Evolutionary conservation across 164 flowering plant species (phyloP).

Genomic region (Magnolia kwangsiensis): DNA sequence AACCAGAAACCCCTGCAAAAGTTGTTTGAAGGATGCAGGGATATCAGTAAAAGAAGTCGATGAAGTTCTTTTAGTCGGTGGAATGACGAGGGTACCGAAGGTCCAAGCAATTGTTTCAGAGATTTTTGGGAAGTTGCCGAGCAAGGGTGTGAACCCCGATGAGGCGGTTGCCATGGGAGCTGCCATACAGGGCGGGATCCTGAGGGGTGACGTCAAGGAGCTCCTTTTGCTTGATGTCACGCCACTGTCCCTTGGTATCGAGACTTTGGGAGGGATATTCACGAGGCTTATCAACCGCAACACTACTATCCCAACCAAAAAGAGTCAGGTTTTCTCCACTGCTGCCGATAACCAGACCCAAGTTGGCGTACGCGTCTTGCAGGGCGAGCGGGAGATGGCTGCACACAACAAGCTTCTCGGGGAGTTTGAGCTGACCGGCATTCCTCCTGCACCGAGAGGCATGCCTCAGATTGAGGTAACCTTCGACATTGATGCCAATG

Average conservation of each 20-base stretch:
- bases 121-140: slow-evolving; percentile 35
- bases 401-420: slow-evolving; percentile 31
- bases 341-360: slow-evolving; percentile 39
- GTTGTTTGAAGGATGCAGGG: slow-evolving; percentile 35
- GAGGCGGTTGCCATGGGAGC: slow-evolving; percentile 48
- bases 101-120: slow-evolving; percentile 31
- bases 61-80: slow-evolving; percentile 41
- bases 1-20: slow-evolving; percentile 30
- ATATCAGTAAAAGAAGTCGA: slow-evolving; percentile 28
- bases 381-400: slow-evolving; percentile 37
- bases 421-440: slow-evolving; percentile 31
- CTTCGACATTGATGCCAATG: slow-evolving; percentile 37
- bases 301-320: slow-evolving; percentile 41
- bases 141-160: slow-evolving; percentile 41
- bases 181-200: slow-evolving; percentile 38
- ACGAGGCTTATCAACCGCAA: slow-evolving; percentile 35
- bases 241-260: slow-evolving; percentile 39
- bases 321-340: slow-evolving; percentile 40
- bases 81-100: slow-evolving; percentile 38
- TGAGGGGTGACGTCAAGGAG: slow-evolving; percentile 39
- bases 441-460: slow-evolving; percentile 36
- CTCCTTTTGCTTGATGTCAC: slow-evolving; percentile 40
- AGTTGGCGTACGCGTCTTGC: slow-evolving; percentile 29
- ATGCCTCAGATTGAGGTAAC: slow-evolving; percentile 34
- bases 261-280: slow-evolving; percentile 39